Conservation (phyloP, 768 basidiomycete genomes). For the Hericium alpestre region DNA sequence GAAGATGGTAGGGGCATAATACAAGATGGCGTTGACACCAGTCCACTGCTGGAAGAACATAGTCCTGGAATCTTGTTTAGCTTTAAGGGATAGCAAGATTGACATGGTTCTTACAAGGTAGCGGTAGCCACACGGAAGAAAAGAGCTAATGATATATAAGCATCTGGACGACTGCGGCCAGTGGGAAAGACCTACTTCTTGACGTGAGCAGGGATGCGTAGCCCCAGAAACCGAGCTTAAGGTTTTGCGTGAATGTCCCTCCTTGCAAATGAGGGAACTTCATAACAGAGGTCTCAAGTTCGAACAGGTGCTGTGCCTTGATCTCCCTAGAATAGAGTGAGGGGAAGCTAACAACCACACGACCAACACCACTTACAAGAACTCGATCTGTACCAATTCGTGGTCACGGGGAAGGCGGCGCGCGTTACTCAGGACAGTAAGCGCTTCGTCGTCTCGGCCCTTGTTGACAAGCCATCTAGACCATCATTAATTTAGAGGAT, state of each 20-base stretch:
- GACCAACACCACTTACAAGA: constrained; percentile 36
- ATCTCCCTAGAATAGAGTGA: constrained; percentile 31
- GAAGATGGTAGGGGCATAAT: constrained; percentile 72
- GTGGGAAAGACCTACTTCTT: constrained; percentile 23
- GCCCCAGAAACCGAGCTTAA: constrained; percentile 49
- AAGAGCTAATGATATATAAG: constrained; percentile 29
- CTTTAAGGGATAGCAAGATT: constrained; percentile 8
- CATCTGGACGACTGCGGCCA: background rate
- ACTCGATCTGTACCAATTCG: constrained; percentile 64
- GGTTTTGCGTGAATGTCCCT: constrained; percentile 42
- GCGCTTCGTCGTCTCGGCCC: constrained; percentile 66
- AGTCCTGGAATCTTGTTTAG: constrained; percentile 24
- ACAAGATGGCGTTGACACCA: constrained; percentile 66
- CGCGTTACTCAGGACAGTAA: constrained; percentile 49
- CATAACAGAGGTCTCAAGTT: constrained; percentile 47
- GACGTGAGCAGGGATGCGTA: constrained; percentile 53
- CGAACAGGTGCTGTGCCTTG: constrained; percentile 64
- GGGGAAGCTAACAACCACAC: constrained; percentile 20
- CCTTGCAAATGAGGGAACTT: constrained; percentile 59
- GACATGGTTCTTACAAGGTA: constrained; percentile 26
- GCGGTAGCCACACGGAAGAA: constrained; percentile 55
- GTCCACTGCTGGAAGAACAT: constrained; percentile 87
- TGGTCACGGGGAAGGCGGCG: constrained; percentile 44
- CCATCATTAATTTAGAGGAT: background rate
- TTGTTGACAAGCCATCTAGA: constrained; percentile 66